phyloP scores from a whole-genome alignment of 108 stramenopile species.

The Cylindrotheca fusiformis region DNA sequence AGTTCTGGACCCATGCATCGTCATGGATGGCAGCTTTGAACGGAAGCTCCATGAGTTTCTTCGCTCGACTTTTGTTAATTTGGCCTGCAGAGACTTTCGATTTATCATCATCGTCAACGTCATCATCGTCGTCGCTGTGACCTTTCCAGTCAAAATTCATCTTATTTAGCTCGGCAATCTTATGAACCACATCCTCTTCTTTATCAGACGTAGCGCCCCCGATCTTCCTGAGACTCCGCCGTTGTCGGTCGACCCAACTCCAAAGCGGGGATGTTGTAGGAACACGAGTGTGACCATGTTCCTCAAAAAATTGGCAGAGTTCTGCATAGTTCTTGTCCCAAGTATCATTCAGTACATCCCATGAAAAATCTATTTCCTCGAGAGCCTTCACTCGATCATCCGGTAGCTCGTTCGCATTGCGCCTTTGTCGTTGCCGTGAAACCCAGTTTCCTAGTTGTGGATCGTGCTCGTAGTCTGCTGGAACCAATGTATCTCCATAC shows the following conservation, averaged over 20 bases:
- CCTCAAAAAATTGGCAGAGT: slow-evolving; percentile 21
- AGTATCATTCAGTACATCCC: slow-evolving; percentile 19
- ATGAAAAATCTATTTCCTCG: slow-evolving; percentile 24
- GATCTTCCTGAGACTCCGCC: slow-evolving; percentile 15
- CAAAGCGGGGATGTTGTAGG: slow-evolving; percentile 17
- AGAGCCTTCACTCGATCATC: slow-evolving; percentile 25
- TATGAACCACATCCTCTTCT: background rate
- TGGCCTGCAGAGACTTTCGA: background rate
- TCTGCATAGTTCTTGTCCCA: slow-evolving; percentile 33
- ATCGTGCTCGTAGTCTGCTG: slow-evolving; percentile 28
- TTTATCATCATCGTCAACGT: slow-evolving; percentile 8
- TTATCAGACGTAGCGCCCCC: background rate
- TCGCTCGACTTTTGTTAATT: slow-evolving; percentile 22
- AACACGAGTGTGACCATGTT: slow-evolving; percentile 37
- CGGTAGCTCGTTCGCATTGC: slow-evolving; percentile 6
- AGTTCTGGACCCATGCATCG: slow-evolving; percentile 26
- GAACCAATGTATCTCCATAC: slow-evolving; percentile 53
- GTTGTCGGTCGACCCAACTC: slow-evolving; percentile 33
- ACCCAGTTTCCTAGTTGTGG: slow-evolving; percentile 56
- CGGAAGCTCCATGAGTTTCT: slow-evolving; percentile 20
- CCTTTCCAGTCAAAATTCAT: slow-evolving; percentile 11
- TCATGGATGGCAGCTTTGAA: slow-evolving; percentile 19
- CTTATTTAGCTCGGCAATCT: slow-evolving; percentile 3
- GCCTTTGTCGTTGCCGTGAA: slow-evolving; percentile 42
- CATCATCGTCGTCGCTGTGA: slow-evolving; percentile 4